Evolutionary conservation across 2,329 filamentous ascomycete genomes (phyloP).

Genomic region (Dactylellina leptospora): DNA sequence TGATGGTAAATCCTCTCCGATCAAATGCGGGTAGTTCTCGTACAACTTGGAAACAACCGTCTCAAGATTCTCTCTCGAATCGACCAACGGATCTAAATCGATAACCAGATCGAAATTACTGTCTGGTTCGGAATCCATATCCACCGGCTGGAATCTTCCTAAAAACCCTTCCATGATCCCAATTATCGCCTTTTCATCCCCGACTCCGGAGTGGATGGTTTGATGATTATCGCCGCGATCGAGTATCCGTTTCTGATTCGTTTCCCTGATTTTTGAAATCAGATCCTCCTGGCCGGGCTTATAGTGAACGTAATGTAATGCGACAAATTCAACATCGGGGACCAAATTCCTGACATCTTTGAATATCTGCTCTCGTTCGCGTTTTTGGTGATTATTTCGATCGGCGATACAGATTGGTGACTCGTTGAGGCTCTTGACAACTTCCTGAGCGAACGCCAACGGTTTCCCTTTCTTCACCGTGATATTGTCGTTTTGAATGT

Average conservation of each 20-base stretch:
- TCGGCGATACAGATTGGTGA: slow-evolving; percentile 84
- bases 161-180: slow-evolving; percentile 97
- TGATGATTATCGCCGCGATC: slow-evolving; percentile 94
- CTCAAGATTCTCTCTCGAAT: slow-evolving; percentile 87
- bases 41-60: slow-evolving; percentile 76
- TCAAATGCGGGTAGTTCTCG: slow-evolving; percentile 77
- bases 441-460: slow-evolving; percentile 74
- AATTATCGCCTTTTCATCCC: slow-evolving; percentile 76
- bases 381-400: slow-evolving; percentile 89
- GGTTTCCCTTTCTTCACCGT: slow-evolving; percentile 77
- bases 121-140: slow-evolving; percentile 75
- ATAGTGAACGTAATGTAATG: slow-evolving; percentile 87
- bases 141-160: slow-evolving; percentile 80
- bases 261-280: slow-evolving; percentile 74
- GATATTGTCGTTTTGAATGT: slow-evolving; percentile 97
- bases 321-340: slow-evolving; percentile 76
- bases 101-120: slow-evolving; percentile 83
- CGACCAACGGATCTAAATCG: slow-evolving; percentile 77
- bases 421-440: slow-evolving; percentile 44
- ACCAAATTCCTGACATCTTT: slow-evolving; percentile 74
- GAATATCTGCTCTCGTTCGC: slow-evolving; percentile 88
- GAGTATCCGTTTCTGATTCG: slow-evolving; percentile 81
- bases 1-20: slow-evolving; percentile 73
- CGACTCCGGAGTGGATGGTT: slow-evolving; percentile 87
- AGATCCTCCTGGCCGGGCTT: slow-evolving; percentile 61